phyloP scores from a whole-genome alignment of 805 yeast species.

The Suhomyces prunicola region DNA sequence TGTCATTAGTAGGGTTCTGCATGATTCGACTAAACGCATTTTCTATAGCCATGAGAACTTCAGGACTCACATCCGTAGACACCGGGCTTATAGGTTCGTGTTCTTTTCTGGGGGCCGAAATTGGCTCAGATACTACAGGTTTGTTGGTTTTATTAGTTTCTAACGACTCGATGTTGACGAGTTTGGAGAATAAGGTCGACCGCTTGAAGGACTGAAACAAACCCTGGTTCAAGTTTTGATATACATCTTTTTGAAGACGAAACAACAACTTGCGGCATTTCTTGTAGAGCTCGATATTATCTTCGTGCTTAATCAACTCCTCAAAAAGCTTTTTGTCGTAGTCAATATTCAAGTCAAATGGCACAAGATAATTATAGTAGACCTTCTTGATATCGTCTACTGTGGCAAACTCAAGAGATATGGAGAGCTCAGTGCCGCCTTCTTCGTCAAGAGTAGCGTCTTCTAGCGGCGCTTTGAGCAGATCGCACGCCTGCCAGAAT shows the following conservation, averaged over 20 bases:
- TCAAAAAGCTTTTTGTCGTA: constrained; percentile 7
- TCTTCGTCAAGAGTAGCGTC: constrained; percentile 34
- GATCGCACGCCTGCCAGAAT: constrained; percentile 66
- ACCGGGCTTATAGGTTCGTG: neutral
- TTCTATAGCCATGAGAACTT: constrained; percentile 59
- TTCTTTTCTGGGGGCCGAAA: neutral
- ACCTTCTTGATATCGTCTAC: constrained; percentile 53
- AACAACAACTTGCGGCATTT: constrained; percentile 61
- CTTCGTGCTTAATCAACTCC: constrained; percentile 2
- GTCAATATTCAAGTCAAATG: neutral
- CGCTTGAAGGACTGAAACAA: constrained; percentile 58
- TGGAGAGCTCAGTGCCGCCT: constrained; percentile 28
- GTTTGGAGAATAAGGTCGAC: constrained; percentile 53
- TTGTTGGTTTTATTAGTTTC: neutral
- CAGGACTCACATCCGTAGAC: constrained; percentile 32
- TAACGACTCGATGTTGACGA: constrained; percentile 5
- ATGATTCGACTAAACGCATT: constrained; percentile 63
- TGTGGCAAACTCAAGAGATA: constrained; percentile 44
- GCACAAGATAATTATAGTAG: constrained; percentile 23
- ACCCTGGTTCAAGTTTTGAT: constrained; percentile 45
- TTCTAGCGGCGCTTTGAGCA: constrained; percentile 70
- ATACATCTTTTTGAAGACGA: constrained; percentile 53
- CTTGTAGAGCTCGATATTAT: constrained; percentile 32
- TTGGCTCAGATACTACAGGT: neutral
- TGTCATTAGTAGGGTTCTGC: constrained; percentile 19